Evolutionary conservation across 2,329 filamentous ascomycete genomes (phyloP), one percentile per base, ranked within the genome.

Genomic region (Aaosphaeria pasadenensis): DNA sequence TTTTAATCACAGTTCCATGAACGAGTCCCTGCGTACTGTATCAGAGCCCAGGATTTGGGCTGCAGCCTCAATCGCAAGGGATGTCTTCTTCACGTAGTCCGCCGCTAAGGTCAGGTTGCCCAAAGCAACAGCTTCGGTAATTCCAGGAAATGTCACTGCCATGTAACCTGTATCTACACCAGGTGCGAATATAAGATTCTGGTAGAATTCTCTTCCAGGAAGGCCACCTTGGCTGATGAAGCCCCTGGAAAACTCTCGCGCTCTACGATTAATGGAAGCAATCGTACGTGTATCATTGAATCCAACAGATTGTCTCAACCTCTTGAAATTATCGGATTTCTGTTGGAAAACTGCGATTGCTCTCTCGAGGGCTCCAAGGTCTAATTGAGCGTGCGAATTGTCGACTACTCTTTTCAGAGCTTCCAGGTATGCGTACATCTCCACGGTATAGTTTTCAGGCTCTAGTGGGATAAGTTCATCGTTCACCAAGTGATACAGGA

Each of bases 141-240:
- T 63, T 32, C 63, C 69, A 1, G 69, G 69, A 43, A 63, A 70
- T 5, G 68, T 71, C 2, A 69, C 68, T 1, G 69, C 62, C 7
- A 63, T 68, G 54, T 71, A 71, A 6, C 68, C 67, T 0, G 67
- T 71, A 47, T 71, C 69, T 11, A 75, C 47, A 0, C 75, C 75
- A 5, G 75, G 75, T 6, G 75, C 74, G 48, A 75, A 76, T 13
- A 77, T 67, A 6, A 74, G 63, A 54, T 78, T 67, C 52, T 72
- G 72, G 55, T 71, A 77, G 52, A 74, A 77, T 50, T 73, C 69
- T 11, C 75, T 56, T 1, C 66, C 69, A 0, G 73, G 71, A 32
- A 77, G 52, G 9, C 75, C 75, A 13, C 74, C 74, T 45, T 76
- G 71, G 17, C 58, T 67, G 3, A 73, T 70, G 50, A 78, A 77